Base-by-base conservation (phyloP, 768 basidiomycete species). In the Clitopilus hobsonii region DNA sequence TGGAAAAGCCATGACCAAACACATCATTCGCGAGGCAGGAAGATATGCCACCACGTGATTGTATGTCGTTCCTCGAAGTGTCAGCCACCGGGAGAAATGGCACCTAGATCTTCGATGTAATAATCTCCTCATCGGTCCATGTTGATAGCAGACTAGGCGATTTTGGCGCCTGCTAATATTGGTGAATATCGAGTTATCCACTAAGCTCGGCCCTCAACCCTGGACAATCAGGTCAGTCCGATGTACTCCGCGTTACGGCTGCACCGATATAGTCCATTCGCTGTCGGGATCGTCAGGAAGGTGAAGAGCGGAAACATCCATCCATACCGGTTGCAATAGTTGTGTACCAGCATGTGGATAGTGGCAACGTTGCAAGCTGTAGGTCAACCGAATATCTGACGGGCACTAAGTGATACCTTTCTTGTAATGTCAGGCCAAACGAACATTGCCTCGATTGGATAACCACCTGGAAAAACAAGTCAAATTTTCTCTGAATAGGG, bases 31-130 rank as follows among this genome's bases (percentile, higher is more conserved):
- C 55, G 56, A 59, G 57, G 36, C 52, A 54, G 56, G 38, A 29
- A 47, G 51, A 50, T 56, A 51, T 27, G 30, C 14, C 52, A 51
- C 49, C 65, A 66, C 65, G 63, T 66, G 65, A 63, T 58, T 38
- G 20, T 56, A 18, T 16, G 16, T 45, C 8, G 41, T 45, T 18
- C 41, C 41, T 45, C 22, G 41, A 16, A 45, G 41, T 45, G 41
- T 45, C 41, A 45, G n/a, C 41, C 16, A 18, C 22, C 41, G 50
- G 50, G 30, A 28, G 50, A 36, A 36, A 32, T 24, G 49, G 29
- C 32, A 24, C 27, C 8, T 30, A 29, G 28, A 51, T 51, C 50
- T 23, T 51, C 41, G 41, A 45, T 45, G 41, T 16, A 45, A 45
- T 14, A 16, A 45, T 23, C 41, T 11, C 41, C 41, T 18, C 41